Base-by-base conservation (phyloP, 108 stramenopile species). In the Fistulifera solaris region DNA sequence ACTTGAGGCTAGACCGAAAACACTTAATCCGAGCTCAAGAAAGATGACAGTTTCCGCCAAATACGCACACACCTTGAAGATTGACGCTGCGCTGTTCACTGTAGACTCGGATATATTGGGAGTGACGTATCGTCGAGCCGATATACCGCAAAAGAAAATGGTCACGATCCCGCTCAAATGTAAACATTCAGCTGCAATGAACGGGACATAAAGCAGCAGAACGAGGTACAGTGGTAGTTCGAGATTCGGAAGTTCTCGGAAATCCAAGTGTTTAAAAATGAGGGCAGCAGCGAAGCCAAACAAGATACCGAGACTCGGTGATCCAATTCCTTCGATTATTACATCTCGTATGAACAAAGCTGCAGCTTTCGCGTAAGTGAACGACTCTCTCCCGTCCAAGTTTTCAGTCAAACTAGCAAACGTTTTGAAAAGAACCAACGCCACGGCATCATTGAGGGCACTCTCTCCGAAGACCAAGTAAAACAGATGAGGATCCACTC, bases 361-460 rank as follows among this genome's bases (percentile, higher is more conserved):
- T 35, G 31, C 31, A 35, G 17, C 44, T 21, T 21, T 45, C 11
- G 19, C 19, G 44, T 17, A 45, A 8, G 44, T 21, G 11, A 45
- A 45, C 6, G 31, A 35, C 15, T 26, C 41, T 40, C 13, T 43
- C 10, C n/a, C 25, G 6, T 27, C 50, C n/a, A 46, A 46, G 19
- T 51, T 22, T 25, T 57, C 59, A 11, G 70, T 38, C 44, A 73
- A 45, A 1, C 72, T 66, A 1, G 41, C 59, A 48, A 72, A 73
- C 0, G 87, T 64, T 8, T 77, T 54, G 64, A 78, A 89, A 5
- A 89, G 56, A 18, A 86, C 84, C 38, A 94, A 54, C 8, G 81
- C 81, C 17, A 89, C 92, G 11, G 87, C 92, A 59, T 94, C 92
- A 50, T 89, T 94, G 6, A 94, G 52, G 7, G 87, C 92, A 40